These are phyloP conservation scores for Polygonum maritimum DNA, from an alignment of 148 eudicot genomes.

Conservation along the genomic window DNA sequence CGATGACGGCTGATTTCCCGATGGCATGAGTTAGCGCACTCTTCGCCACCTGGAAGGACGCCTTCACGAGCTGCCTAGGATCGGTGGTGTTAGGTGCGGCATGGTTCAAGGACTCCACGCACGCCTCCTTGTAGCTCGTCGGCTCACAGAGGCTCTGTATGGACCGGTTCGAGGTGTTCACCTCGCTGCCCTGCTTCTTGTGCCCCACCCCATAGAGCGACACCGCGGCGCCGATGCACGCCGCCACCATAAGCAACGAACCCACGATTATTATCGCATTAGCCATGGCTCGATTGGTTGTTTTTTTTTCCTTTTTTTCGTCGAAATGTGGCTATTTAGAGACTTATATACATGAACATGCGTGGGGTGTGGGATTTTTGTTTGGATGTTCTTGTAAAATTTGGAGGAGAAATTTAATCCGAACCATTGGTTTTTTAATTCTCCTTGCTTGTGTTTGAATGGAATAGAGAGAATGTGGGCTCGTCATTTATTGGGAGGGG, in stretches of 20 bases:
- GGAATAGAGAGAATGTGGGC: not conserved
- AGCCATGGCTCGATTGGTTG: not conserved
- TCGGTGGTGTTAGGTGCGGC: conserved; percentile 28
- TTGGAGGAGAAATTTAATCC: not conserved
- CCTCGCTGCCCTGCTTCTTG: not conserved
- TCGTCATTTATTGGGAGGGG: not conserved
- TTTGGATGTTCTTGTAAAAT: not conserved
- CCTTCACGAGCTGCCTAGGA: conserved; percentile 33
- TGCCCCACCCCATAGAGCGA: not conserved
- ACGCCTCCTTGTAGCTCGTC: conserved; percentile 35
- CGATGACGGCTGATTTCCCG: conserved; percentile 24
- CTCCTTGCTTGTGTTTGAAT: not conserved
- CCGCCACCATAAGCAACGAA: conserved; percentile 33
- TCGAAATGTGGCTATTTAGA: not conserved
- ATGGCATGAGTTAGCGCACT: conserved; percentile 23
- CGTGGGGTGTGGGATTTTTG: not conserved
- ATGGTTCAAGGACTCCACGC: conserved; percentile 22
- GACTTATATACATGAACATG: not conserved
- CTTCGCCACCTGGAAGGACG: conserved; percentile 27
- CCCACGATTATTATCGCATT: conserved; percentile 19
- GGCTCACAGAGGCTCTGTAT: conserved; percentile 41
- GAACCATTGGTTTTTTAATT: not conserved
- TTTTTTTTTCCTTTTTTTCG: not conserved
- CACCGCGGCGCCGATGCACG: conserved; percentile 36
- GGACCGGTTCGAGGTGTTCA: conserved; percentile 18